A percentile compares a stretch with the other conserved stretches of the same genome.
Conservation (phyloP, 2,329 filamentous ascomycete species). For the Fusarium ambrosium region DNA sequence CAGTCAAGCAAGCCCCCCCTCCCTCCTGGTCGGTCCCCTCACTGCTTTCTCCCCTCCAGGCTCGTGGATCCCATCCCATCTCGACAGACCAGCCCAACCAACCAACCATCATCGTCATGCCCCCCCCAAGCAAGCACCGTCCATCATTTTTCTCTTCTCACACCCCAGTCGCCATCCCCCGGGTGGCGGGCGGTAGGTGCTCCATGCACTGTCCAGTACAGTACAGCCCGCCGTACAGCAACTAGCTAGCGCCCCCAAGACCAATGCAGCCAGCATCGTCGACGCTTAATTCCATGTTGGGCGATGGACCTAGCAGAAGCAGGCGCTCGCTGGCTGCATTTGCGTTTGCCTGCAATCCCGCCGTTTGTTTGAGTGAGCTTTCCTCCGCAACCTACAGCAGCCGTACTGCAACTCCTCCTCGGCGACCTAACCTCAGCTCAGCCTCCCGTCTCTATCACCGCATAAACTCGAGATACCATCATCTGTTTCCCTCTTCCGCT, state of each 20-base stretch:
- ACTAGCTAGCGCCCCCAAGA: constrained; percentile 28
- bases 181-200: constrained; percentile 15
- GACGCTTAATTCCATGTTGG: constrained; percentile 38
- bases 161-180: constrained; percentile 33
- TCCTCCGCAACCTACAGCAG: constrained; percentile 5
- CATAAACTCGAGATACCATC: constrained; percentile 36
- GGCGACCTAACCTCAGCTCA: background rate
- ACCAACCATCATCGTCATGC: constrained; percentile 7
- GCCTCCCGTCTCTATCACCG: background rate
- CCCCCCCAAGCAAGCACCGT: constrained; percentile 18
- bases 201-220: background rate
- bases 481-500: constrained; percentile 14
- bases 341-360: constrained; percentile 6
- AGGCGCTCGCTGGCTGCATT: constrained; percentile 24
- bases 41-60: background rate
- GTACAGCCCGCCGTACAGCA: background rate
- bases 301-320: constrained; percentile 17
- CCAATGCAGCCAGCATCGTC: constrained; percentile 36
- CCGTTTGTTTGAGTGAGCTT: background rate
- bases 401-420: background rate
- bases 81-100: background rate
- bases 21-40: background rate
- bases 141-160: constrained; percentile 18
- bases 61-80: constrained; percentile 11
- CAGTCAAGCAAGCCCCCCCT: background rate